Percentiles rank a stretch among this genome's conserved stretches.
Conservation (phyloP, 345 rosid species). For the Leavenworthia alabamica region DNA sequence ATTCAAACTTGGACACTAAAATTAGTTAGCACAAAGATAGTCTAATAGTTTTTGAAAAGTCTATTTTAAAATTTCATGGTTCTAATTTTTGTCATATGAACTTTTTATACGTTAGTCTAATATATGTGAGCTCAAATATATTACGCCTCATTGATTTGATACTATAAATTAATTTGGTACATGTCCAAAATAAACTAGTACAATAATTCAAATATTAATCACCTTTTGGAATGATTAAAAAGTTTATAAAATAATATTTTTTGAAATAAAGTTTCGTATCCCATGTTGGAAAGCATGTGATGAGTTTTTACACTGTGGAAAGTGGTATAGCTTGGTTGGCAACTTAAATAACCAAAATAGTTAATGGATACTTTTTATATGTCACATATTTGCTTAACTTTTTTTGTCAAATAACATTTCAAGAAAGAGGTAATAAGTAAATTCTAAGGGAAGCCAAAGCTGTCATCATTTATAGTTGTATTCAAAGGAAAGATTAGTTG, state of each 20-base stretch:
- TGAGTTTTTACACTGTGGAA: slow-evolving; percentile 18
- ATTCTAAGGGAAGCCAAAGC: slow-evolving; percentile 30
- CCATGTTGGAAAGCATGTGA: slow-evolving; percentile 36
- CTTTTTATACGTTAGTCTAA: not conserved
- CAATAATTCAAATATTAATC: slow-evolving; percentile 12
- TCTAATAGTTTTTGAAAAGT: not conserved
- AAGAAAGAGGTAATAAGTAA: slow-evolving; percentile 17
- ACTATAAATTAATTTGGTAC: not conserved
- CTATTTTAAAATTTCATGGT: not conserved
- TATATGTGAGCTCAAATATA: not conserved
- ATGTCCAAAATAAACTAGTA: not conserved
- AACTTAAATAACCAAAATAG: slow-evolving; percentile 18
- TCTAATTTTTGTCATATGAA: not conserved
- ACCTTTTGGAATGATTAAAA: slow-evolving; percentile 22
- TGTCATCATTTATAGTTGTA: slow-evolving; percentile 30
- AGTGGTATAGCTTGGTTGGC: slow-evolving; percentile 34
- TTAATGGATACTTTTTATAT: not conserved
- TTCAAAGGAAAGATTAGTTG: slow-evolving; percentile 29
- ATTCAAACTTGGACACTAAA: slow-evolving; percentile 7
- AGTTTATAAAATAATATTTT: not conserved
- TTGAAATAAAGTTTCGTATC: slow-evolving; percentile 22
- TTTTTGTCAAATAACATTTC: not conserved
- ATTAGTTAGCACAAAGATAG: not conserved
- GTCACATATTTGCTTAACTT: not conserved
- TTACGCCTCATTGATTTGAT: not conserved